Conservation (phyloP, 306 rosid genomes). For the Luffa aegyptiaca region DNA sequence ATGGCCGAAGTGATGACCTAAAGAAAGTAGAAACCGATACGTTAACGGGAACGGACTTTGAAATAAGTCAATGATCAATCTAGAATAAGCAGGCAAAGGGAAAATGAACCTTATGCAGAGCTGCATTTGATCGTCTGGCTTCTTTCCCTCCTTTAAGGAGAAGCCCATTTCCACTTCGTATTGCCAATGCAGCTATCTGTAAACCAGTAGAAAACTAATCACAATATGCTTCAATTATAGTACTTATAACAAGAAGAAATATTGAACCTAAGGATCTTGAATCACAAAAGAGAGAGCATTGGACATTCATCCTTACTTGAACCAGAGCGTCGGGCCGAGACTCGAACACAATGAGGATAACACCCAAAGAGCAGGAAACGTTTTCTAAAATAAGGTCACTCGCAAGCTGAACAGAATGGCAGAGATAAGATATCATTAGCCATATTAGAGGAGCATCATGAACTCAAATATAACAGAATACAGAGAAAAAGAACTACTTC, state of each 20-base stretch:
- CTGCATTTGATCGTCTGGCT: slow-evolving; percentile 64
- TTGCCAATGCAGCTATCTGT: slow-evolving; percentile 82
- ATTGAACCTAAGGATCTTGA: background rate
- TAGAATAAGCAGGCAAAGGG: background rate
- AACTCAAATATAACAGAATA: slow-evolving; percentile 3
- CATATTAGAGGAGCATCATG: background rate
- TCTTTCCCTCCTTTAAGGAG: slow-evolving; percentile 94
- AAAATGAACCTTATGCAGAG: slow-evolving; percentile 64
- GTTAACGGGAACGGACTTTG: background rate
- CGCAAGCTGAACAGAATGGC: slow-evolving; percentile 45
- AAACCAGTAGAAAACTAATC: background rate
- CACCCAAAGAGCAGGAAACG: slow-evolving; percentile 69
- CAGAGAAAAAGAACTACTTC: slow-evolving; percentile 38
- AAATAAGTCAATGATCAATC: background rate
- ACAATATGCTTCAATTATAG: background rate
- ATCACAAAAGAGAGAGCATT: background rate
- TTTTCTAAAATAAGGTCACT: slow-evolving; percentile 70
- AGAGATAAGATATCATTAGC: slow-evolving; percentile 10
- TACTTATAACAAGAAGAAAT: background rate
- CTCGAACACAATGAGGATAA: slow-evolving; percentile 69
- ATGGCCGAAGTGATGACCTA: slow-evolving; percentile 72
- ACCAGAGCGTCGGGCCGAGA: slow-evolving; percentile 98
- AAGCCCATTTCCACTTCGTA: slow-evolving; percentile 85
- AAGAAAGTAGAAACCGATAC: background rate
- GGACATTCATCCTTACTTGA: slow-evolving; percentile 43